Evolutionary conservation across 352 stramenopile genomes (phyloP).

Genomic region (Pythium aristosporum): DNA sequence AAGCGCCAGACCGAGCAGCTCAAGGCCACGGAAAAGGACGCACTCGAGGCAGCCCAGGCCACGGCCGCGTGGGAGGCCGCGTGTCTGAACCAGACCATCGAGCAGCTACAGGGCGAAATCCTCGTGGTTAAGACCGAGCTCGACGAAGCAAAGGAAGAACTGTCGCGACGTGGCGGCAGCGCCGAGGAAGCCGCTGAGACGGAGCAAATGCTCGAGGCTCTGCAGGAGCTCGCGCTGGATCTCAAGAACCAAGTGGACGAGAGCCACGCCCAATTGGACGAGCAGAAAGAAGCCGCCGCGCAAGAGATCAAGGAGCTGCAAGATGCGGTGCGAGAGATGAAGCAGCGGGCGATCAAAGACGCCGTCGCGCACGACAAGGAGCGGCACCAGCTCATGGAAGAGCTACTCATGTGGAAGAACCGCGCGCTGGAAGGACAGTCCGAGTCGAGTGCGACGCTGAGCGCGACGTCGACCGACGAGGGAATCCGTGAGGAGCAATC

Average conservation of each 20-base stretch:
- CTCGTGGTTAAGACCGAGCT: constrained; percentile 20
- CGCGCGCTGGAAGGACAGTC: constrained; percentile 2
- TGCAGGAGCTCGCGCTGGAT: constrained; percentile 26
- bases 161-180: constrained; percentile 13
- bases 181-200: constrained; percentile 19
- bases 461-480: constrained; percentile 2
- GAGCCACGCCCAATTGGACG: constrained; percentile 6
- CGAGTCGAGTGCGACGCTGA: constrained; percentile 1
- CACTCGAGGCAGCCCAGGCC: constrained; percentile 20
- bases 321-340: constrained; percentile 15
- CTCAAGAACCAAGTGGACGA: constrained; percentile 25
- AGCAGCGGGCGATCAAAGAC: constrained; percentile 23
- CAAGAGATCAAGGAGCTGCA: constrained; percentile 13
- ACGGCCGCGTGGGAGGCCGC: constrained; percentile 25
- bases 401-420: constrained; percentile 27
- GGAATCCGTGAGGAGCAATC: neutral
- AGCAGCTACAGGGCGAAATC: constrained; percentile 23
- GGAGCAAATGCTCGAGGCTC: constrained; percentile 25
- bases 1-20: constrained; percentile 22
- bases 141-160: constrained; percentile 20
- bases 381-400: constrained; percentile 23
- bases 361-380: constrained; percentile 19
- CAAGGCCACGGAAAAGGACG: constrained; percentile 20
- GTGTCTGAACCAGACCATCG: constrained; percentile 31
- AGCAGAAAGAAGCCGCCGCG: constrained; percentile 6